These are phyloP conservation scores for Ulota crispa DNA, from an alignment of 225 moss, liverwort and hornwort genomes.

Conservation along the genomic window DNA sequence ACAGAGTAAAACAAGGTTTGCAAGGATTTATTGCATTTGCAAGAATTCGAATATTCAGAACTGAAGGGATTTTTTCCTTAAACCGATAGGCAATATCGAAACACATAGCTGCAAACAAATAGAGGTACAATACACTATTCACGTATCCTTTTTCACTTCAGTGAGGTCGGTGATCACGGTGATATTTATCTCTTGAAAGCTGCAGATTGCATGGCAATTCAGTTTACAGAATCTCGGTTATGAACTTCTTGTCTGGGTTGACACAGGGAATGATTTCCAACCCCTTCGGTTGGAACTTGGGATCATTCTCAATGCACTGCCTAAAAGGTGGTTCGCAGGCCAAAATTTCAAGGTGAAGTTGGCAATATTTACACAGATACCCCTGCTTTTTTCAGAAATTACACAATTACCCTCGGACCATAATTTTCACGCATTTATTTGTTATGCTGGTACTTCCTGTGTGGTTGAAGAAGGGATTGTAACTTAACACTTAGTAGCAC, in stretches of 20 bases:
- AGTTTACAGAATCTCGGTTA: constrained; percentile 11
- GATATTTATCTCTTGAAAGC: background rate
- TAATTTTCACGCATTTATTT: no score
- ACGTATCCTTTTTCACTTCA: background rate
- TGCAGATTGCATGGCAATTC: constrained; percentile 3
- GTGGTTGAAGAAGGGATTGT: no score
- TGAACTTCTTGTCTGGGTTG: background rate
- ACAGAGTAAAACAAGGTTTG: background rate
- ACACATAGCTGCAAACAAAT: background rate
- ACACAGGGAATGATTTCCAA: background rate
- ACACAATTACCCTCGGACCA: no score
- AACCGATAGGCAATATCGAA: background rate
- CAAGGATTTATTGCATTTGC: background rate
- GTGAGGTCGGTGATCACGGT: background rate
- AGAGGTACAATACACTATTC: background rate
- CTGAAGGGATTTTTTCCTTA: background rate
- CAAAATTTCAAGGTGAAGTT: no score
- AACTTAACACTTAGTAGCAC: no score
- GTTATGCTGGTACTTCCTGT: no score
- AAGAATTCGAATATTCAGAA: background rate
- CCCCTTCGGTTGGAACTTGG: constrained; percentile 10
- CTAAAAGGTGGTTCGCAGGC: no score
- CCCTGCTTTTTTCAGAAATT: no score
- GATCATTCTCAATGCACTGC: constrained; percentile 20
- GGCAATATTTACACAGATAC: no score